Evolutionary conservation across 1,284 basidiomycete species (phyloP), one percentile per base, ranked within the genome.

Genomic region (Waitea zeae): DNA sequence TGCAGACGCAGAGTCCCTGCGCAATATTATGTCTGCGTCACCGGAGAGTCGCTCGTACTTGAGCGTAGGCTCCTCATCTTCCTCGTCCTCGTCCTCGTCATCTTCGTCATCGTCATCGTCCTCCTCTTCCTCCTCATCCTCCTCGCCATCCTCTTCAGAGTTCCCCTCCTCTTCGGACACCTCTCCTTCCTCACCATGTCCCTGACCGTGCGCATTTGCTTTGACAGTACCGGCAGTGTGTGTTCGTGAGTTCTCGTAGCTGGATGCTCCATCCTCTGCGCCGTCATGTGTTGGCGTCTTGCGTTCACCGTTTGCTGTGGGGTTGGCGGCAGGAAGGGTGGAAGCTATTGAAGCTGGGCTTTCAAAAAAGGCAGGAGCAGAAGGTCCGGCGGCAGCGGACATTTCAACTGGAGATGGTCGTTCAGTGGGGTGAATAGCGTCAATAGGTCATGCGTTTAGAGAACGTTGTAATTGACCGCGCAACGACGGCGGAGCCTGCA

Each of bases 31-130:
- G 2, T 71, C 68, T 28, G 83, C 61, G 2, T 71, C 61, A 4
- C 84, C 84, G 30, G 70, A 68, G 35, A 97, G 65, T 31, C 82
- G 67, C 43, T 82, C 76, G 51, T 97, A 97, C 52, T 97, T 97
- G 48, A 97, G 67, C 0, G 83, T 70, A 3, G 80, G 81, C 47
- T 87, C 83, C n/a, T 80, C 77, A 12, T 82, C 79, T 0, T 78
- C 80, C 0, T 75, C 70, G 0, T 72, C 72, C 0, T 70, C 70
- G 0, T 67, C 66, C 0, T 72, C 68, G 0, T 67, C 68, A 0
- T 65, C 69, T 0, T 66, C 67, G 0, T 66, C 67, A 0, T 61
- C 65, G 0, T 56, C 64, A 0, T 57, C 61, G 0, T 57, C 58
- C 0, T 56, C 58, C 0, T 55, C 54, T 0, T 47, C 52, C 0